Base-by-base conservation (phyloP, 345 rosid genomes). In the Pugionium dolabratum region DNA sequence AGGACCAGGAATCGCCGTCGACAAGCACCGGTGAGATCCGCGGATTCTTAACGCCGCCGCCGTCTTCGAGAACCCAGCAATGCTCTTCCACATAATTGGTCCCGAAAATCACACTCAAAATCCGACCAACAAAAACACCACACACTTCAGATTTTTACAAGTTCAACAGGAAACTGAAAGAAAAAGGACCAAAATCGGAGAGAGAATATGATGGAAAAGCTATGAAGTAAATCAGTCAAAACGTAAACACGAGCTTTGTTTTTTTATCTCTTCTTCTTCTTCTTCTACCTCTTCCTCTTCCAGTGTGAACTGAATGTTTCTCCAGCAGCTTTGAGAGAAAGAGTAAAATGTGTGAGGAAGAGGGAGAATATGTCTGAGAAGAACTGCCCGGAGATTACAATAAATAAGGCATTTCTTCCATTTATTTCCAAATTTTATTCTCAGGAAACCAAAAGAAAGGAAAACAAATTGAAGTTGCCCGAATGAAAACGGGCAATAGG, bases 1-100 rank as follows among this genome's bases (percentile, higher is more conserved):
- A 30, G 99, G 95, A 42, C 88, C 96, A 57, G 99, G 95, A 59
- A 90, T 88, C 76, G 80, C 79, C n/a, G 93, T 62, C 32, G 93
- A 86, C 67, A 87, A 72, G 64, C 79, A 75, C 26, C 84, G 81
- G 72, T 89, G 79, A 57, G 89, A 79, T 79, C 86, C 85, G 67
- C 69, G 59, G 27, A 74, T 39, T 56, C 78, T 69, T 7, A 84
- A 73, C 32, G 85, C 78, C 5, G 83, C 31, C 43, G 49, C 69
- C 1, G 74, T 27, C 48, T 59, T 67, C 2, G 74, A 65, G 54
- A 74, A 58, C 44, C 84, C 80, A 44, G 76, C 71, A 62, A 83
- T 60, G 68, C 48, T 90, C 67, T 48, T 90, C 95, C 96, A 90
- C 95, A 88, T 88, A 78, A 40, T 80, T 29, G 40, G 47, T 31